Evolutionary conservation across 225 moss, liverwort and hornwort species (phyloP).

Genomic region (Pleurozium schreberi): DNA sequence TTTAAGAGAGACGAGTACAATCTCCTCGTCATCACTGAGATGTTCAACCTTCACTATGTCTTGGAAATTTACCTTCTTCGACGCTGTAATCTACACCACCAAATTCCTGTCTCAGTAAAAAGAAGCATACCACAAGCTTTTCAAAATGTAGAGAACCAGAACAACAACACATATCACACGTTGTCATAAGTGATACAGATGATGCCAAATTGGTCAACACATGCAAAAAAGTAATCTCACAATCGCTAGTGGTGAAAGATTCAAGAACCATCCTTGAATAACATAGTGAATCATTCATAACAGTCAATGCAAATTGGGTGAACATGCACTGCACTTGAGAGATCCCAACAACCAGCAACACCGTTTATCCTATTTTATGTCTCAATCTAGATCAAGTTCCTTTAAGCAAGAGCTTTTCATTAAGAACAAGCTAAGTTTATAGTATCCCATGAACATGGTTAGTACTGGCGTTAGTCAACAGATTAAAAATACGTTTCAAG

Average conservation of each 20-base stretch:
- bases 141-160: not conserved
- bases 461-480: not conserved
- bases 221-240: not conserved
- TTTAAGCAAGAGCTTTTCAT: not conserved
- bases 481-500: not conserved
- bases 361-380: not conserved
- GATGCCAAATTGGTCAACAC: not conserved
- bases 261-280: not conserved
- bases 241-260: not conserved
- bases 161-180: not conserved
- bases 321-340: not conserved
- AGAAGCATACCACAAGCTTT: not conserved
- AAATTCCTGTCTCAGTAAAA: not conserved
- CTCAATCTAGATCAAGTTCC: not conserved
- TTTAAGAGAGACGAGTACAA: conserved; percentile 80
- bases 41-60: conserved; percentile 91
- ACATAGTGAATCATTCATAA: not conserved
- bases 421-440: not conserved
- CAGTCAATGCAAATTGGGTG: not conserved
- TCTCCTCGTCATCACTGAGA: conserved; percentile 83
- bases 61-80: conserved; percentile 87
- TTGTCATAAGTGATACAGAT: not conserved
- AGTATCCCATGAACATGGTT: not conserved
- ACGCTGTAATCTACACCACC: conserved; percentile 56
- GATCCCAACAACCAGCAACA: not conserved